These are phyloP conservation scores for Kickxella alabastrina DNA, from an alignment of 192 early-diverging fungal genomes.

Conservation along the genomic window DNA sequence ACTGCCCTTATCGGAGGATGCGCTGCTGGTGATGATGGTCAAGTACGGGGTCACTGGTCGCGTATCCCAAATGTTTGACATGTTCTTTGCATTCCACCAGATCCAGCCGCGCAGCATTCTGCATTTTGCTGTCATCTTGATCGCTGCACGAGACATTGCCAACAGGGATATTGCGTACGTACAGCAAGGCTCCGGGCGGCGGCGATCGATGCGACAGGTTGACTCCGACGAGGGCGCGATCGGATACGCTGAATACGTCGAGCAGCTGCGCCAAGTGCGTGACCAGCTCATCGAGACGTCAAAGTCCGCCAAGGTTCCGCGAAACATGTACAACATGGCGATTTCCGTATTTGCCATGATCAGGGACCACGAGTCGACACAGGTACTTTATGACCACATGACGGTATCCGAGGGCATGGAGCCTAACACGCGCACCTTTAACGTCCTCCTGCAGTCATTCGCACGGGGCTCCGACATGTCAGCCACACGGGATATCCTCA, in stretches of 20 bases:
- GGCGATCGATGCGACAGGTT: too few relatives aligned
- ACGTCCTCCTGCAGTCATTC: slow-evolving; percentile 25
- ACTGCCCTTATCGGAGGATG: background rate
- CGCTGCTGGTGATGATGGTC: slow-evolving; percentile 2
- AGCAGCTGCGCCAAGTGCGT: background rate
- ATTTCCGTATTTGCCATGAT: slow-evolving; percentile 28
- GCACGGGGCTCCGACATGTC: slow-evolving; percentile 12
- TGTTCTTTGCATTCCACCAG: slow-evolving; percentile 7
- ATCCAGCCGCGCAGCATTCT: slow-evolving; percentile 3
- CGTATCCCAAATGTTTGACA: slow-evolving; percentile 5
- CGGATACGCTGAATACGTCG: slow-evolving; percentile 1
- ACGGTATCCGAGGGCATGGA: slow-evolving; percentile 9
- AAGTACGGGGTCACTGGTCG: background rate
- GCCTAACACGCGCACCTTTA: slow-evolving; percentile 30
- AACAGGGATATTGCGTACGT: background rate
- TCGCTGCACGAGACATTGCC: slow-evolving; percentile 13
- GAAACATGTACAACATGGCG: slow-evolving; percentile 31
- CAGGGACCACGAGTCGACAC: slow-evolving; percentile 14
- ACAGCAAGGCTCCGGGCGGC: background rate
- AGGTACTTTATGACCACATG: slow-evolving; percentile 38
- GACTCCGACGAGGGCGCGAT: background rate
- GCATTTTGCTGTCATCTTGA: slow-evolving; percentile 10
- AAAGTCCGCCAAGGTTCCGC: slow-evolving; percentile 2
- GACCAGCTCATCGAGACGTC: slow-evolving; percentile 6
- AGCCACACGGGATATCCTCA: slow-evolving; percentile 9